Conservation (phyloP, 495 filamentous ascomycete species). For the Rusavskia elegans region DNA sequence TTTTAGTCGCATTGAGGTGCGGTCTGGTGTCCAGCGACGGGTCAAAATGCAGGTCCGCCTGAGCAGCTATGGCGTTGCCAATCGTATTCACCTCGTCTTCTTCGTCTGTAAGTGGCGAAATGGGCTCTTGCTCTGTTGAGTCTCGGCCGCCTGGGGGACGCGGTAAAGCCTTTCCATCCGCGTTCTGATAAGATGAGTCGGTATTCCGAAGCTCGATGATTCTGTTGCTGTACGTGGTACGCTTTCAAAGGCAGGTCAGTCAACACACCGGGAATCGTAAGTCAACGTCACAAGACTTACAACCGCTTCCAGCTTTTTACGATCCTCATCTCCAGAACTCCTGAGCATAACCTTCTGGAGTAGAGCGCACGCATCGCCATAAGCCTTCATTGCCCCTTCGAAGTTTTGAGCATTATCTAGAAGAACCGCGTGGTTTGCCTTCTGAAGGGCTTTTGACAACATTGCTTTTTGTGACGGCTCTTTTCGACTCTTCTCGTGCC, state of each 20-base stretch:
- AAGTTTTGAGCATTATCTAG: constrained; percentile 91
- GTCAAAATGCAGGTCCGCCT: neutral
- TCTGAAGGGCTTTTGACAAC: constrained; percentile 82
- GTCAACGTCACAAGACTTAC: constrained; percentile 37
- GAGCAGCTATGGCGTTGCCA: constrained; percentile 9
- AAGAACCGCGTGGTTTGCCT: constrained; percentile 87
- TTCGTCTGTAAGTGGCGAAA: constrained; percentile 30
- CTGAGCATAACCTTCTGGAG: constrained; percentile 74
- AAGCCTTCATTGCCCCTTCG: constrained; percentile 82
- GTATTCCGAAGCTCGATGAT: constrained; percentile 69
- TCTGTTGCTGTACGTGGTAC: constrained; percentile 74
- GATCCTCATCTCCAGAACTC: constrained; percentile 66
- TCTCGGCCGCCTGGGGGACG: constrained; percentile 60
- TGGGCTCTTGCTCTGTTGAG: constrained; percentile 33
- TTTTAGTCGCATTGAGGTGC: neutral
- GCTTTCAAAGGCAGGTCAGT: constrained; percentile 23
- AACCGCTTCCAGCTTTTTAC: constrained; percentile 72
- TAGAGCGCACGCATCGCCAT: constrained; percentile 72
- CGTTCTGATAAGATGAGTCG: constrained; percentile 36
- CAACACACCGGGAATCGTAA: neutral
- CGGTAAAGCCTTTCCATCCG: constrained; percentile 58
- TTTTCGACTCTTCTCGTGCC: constrained; percentile 19
- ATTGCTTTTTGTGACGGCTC: constrained; percentile 68
- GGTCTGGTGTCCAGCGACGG: neutral
- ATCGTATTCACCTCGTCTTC: constrained; percentile 18